Conservation (phyloP, 176 grass and related monocot genomes). For the Sorghum bicolor region Sorghum_bicolor_NCBIv3 NC_012873.2:58983501-58984000, state of each 20-base stretch:
- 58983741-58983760: slow-evolving; percentile 91
- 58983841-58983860: slow-evolving; percentile 67
- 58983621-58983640: slow-evolving; percentile 82
- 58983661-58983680: slow-evolving; percentile 79
- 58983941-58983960: slow-evolving; percentile 77
- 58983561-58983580: slow-evolving; percentile 78
- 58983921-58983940: slow-evolving; percentile 96
- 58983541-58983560: slow-evolving; percentile 90
- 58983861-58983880: slow-evolving; percentile 95
- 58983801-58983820: slow-evolving; percentile 91
- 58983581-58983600: slow-evolving; percentile 76
- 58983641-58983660: slow-evolving; percentile 70
- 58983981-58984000: slow-evolving; percentile 78
- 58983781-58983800: slow-evolving; percentile 76
- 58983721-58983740: slow-evolving; percentile 90
- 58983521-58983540: slow-evolving; percentile 80
- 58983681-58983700: slow-evolving; percentile 62
- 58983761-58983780: slow-evolving; percentile 79
- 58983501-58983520: slow-evolving; percentile 97
- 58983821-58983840: slow-evolving; percentile 92
- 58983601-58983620: slow-evolving; percentile 90
- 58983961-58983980: slow-evolving; percentile 94
- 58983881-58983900: slow-evolving; percentile 73
- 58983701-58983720: slow-evolving; percentile 81
- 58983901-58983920: slow-evolving; percentile 92